Percentiles rank a stretch among this genome's conserved stretches.
Evolutionary conservation across 805 yeast genomes (phyloP).

Genomic region (Dipodascopsis uninucleata): DNA sequence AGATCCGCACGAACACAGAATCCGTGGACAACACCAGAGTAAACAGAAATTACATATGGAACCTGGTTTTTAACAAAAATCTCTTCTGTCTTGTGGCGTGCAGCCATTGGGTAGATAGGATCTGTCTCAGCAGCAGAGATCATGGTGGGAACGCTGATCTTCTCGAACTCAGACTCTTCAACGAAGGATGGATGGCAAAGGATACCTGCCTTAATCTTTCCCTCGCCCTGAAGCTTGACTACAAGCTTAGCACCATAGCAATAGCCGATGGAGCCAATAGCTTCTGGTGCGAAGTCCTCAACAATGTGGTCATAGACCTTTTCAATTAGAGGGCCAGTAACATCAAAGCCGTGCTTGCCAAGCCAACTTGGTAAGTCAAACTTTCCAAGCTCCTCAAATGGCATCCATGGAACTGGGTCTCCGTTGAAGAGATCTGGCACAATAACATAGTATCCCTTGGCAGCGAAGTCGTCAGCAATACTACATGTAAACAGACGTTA

Average conservation of each 20-base stretch:
- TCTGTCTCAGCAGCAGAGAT: slow-evolving; percentile 75
- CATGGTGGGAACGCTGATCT: slow-evolving; percentile 57
- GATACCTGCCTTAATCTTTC: slow-evolving; percentile 56
- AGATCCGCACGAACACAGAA: slow-evolving; percentile 38
- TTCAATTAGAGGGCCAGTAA: slow-evolving; percentile 48
- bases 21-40: slow-evolving; percentile 67
- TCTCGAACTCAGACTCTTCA: slow-evolving; percentile 56
- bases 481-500: background rate
- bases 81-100: slow-evolving; percentile 58
- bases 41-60: slow-evolving; percentile 56
- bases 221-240: slow-evolving; percentile 45
- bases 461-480: slow-evolving; percentile 49
- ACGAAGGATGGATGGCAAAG: slow-evolving; percentile 81
- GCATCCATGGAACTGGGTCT: slow-evolving; percentile 38
- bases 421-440: slow-evolving; percentile 69
- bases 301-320: slow-evolving; percentile 46
- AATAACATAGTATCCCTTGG: slow-evolving; percentile 57
- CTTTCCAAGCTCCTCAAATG: slow-evolving; percentile 12
- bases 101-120: slow-evolving; percentile 53
- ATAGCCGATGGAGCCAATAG: slow-evolving; percentile 62
- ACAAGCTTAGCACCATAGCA: slow-evolving; percentile 79
- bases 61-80: slow-evolving; percentile 51
- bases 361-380: slow-evolving; percentile 47
- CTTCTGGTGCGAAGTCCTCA: slow-evolving; percentile 43
- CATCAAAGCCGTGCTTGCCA: slow-evolving; percentile 45